These are phyloP conservation scores for Triangularia verruculosa DNA, from an alignment of 2,329 filamentous ascomycete genomes.

Conservation along the genomic window DNA sequence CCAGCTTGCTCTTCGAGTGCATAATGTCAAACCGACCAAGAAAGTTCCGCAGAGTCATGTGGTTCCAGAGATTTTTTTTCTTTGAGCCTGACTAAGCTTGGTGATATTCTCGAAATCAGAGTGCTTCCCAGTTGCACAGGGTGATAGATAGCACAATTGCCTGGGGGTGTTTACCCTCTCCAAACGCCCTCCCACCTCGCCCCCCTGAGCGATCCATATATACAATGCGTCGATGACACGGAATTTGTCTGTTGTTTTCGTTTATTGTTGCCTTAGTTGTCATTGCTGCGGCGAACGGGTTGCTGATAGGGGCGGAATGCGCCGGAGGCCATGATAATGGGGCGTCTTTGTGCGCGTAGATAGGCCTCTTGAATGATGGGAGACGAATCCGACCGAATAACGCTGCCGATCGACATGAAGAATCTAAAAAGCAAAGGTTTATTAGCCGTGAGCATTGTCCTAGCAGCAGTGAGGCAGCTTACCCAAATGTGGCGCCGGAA, in stretches of 20 bases:
- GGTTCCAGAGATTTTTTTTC: background rate
- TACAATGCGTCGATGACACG: constrained; percentile 23
- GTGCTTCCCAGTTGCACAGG: background rate
- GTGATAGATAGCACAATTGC: constrained; percentile 18
- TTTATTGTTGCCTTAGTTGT: constrained; percentile 17
- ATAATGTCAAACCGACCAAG: background rate
- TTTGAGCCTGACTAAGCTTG: background rate
- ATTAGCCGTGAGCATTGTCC: constrained; percentile 16
- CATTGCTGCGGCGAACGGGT: constrained; percentile 13
- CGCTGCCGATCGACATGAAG: constrained; percentile 98
- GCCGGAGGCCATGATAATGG: constrained; percentile 60
- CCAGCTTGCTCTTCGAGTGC: background rate
- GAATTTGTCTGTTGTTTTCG: constrained; percentile 1
- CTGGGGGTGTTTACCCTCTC: constrained; percentile 6
- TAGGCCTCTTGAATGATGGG: constrained; percentile 74
- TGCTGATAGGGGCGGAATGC: constrained; percentile 38
- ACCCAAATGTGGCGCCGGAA: constrained; percentile 96
- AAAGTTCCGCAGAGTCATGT: background rate
- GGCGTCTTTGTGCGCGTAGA: constrained; percentile 63
- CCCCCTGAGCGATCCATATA: constrained; percentile 16
- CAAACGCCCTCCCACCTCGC: constrained; percentile 22
- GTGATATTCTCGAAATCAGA: background rate
- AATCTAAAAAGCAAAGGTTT: constrained; percentile 53
- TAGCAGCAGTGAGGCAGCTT: constrained; percentile 32
- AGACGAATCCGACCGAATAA: constrained; percentile 88